Evolutionary conservation across 2,329 filamentous ascomycete genomes (phyloP).

Genomic region (Pseudofabraea citricarpa): DNA sequence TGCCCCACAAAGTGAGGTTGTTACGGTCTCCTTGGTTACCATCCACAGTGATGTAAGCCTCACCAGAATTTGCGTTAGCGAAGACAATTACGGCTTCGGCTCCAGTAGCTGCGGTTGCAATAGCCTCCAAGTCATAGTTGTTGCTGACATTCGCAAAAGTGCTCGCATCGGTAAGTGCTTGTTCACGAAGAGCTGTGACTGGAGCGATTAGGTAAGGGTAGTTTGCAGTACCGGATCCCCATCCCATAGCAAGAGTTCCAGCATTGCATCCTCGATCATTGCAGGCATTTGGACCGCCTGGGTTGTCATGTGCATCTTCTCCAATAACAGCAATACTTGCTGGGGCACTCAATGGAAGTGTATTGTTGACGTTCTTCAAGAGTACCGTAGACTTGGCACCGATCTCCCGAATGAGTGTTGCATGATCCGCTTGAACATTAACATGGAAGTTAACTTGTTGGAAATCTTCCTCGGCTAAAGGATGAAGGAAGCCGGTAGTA

Average conservation of each 20-base stretch:
- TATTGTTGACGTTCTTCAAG: slow-evolving; percentile 72
- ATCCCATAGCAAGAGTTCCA: slow-evolving; percentile 68
- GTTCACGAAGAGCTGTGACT: slow-evolving; percentile 61
- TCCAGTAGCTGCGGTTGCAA: slow-evolving; percentile 62
- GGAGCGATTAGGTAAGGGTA: slow-evolving; percentile 76
- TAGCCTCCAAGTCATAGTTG: slow-evolving; percentile 44
- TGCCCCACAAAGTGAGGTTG: slow-evolving; percentile 85
- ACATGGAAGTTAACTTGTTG: slow-evolving; percentile 74
- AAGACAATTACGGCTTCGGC: slow-evolving; percentile 77
- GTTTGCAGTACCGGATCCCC: slow-evolving; percentile 71
- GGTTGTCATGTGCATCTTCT: slow-evolving; percentile 74
- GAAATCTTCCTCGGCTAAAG: slow-evolving; percentile 55
- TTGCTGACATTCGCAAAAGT: slow-evolving; percentile 63
- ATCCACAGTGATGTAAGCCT: slow-evolving; percentile 79
- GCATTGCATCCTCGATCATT: slow-evolving; percentile 45
- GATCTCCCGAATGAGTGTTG: slow-evolving; percentile 67
- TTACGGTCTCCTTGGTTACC: slow-evolving; percentile 84
- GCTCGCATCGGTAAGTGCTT: slow-evolving; percentile 54
- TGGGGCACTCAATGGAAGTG: slow-evolving; percentile 71
- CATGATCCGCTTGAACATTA: slow-evolving; percentile 74
- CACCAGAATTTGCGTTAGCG: slow-evolving; percentile 79
- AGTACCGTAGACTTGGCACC: slow-evolving; percentile 79
- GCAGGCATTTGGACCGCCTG: slow-evolving; percentile 75
- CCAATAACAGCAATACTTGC: slow-evolving; percentile 74
- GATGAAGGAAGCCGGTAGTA: slow-evolving; percentile 67